These are phyloP conservation scores for Saturnispora saitoi DNA, from an alignment of 805 yeast species.

Conservation along the genomic window DNA sequence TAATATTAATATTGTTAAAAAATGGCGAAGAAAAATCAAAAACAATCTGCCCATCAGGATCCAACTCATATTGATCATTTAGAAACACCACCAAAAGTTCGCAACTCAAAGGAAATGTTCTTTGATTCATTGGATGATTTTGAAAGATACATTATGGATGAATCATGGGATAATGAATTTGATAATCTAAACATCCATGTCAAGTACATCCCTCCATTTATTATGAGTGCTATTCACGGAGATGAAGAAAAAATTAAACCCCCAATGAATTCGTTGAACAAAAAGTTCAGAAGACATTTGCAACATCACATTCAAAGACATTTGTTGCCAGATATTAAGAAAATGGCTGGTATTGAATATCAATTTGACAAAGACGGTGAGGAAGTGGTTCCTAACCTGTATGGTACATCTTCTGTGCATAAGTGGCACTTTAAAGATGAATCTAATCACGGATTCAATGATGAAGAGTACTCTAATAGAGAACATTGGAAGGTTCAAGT, in stretches of 20 bases:
- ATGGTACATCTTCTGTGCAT: conserved; percentile 36
- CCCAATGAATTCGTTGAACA: conserved; percentile 61
- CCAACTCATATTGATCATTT: conserved; percentile 27
- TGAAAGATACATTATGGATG: conserved; percentile 58
- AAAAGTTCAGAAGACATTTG: conserved; percentile 63
- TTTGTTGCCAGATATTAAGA: conserved; percentile 55
- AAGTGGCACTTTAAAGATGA: conserved; percentile 58
- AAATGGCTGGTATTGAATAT: conserved; percentile 46
- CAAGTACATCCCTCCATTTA: conserved; percentile 66
- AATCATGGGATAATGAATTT: conserved; percentile 68
- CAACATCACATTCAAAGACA: conserved; percentile 71
- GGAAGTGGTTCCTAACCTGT: conserved; percentile 37
- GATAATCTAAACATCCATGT: conserved; percentile 61
- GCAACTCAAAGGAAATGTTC: conserved; percentile 24
- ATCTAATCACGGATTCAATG: conserved; percentile 45
- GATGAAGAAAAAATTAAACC: conserved; percentile 66
- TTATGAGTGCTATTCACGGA: conserved; percentile 55
- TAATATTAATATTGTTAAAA: too few species aligned
- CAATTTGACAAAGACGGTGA: conserved; percentile 36
- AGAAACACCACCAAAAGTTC: conserved; percentile 22
- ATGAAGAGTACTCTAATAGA: conserved; percentile 36
- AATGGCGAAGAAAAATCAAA: conserved; percentile 22
- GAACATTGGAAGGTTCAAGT: conserved; percentile 60
- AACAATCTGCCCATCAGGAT: conserved; percentile 14
- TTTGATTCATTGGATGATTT: conserved; percentile 60